Base-by-base conservation (phyloP, 192 early-diverging fungal genomes). In the Coemansia sp. region DNA sequence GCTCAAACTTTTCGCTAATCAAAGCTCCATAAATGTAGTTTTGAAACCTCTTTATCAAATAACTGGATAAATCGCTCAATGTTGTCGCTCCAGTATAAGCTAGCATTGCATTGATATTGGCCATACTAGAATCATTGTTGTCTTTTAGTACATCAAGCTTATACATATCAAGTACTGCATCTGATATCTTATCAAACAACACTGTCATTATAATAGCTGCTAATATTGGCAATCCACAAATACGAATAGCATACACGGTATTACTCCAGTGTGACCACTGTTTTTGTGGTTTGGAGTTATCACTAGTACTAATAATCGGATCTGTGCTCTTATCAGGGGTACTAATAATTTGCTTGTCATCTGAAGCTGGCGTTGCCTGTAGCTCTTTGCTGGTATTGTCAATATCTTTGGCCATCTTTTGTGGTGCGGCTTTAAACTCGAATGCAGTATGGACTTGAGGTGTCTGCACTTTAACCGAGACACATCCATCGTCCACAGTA, bases 221-320 rank as follows among this genome's bases (percentile, higher is more conserved):
- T 34, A 67, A 0, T 1, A 48, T 15, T 14, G 37, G 11, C 14
- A 59, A 11, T 14, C 66, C 55, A 44, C 19, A 44, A n/a, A 44
- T 32, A 53, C 23, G 58, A 81, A 77, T 15, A 37, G 32, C 53
- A 19, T 76, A 85, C 85, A 84, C 85, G 31, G 69, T 53, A 3
- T 81, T 81, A 31, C 87, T 70, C 87, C 88, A 89, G n/a, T 38
- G 23, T 2, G 64, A 21, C 64, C 50, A 48, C 45, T 48, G 45
- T 19, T 48, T 48, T 48, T 1, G 45, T 2, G 17, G 45, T 19
- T 48, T 19, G 8, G 45, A 9, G 19, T 0, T 9, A 48, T n/a
- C n/a, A 2, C 46, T 23, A 48, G n/a, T 48, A 66, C 23, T 38
- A 36, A 25, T 32, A 32, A 0, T 25, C 27, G 12, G 0, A 39